Evolutionary conservation across 176 grass and related monocot species (phyloP).

Genomic region (Panicum miliaceum): DNA sequence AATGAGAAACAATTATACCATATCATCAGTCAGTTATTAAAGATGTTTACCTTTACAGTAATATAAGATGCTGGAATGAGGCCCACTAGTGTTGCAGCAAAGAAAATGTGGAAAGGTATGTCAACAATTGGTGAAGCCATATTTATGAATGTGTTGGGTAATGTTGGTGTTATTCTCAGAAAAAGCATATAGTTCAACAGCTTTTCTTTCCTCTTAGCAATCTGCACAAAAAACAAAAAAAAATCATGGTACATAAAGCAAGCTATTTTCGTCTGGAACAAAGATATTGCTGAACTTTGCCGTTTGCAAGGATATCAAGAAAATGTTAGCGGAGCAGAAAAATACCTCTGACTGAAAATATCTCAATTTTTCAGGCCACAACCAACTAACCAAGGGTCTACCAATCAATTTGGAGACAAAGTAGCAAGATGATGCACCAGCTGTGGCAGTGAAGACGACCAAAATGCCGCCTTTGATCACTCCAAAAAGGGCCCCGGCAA

Average conservation of each 20-base stretch:
- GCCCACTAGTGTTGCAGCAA: conserved; percentile 87
- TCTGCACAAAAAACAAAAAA: conserved; percentile 58
- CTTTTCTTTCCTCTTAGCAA: conserved; percentile 89
- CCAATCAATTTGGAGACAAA: conserved; percentile 97
- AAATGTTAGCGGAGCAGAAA: conserved; percentile 36
- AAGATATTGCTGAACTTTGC: background rate
- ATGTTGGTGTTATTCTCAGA: conserved; percentile 94
- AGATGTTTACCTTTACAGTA: conserved; percentile 80
- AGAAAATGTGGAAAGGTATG: conserved; percentile 98
- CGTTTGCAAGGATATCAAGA: conserved; percentile 24
- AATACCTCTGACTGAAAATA: conserved; percentile 96
- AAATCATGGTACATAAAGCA: background rate
- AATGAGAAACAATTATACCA: conserved; percentile 17
- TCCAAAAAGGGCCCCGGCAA: conserved; percentile 96
- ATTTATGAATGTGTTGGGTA: conserved; percentile 99
- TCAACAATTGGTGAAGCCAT: conserved; percentile 98
- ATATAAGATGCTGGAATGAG: conserved; percentile 96
- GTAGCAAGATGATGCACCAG: conserved; percentile 91
- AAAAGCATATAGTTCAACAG: conserved; percentile 99
- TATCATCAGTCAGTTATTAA: background rate
- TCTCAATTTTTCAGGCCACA: conserved; percentile 92
- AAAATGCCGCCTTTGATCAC: conserved; percentile 84
- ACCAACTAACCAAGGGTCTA: conserved; percentile 79
- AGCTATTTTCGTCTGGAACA: conserved; percentile 21
- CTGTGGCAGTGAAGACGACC: conserved; percentile 92